A percentile compares a stretch with the other conserved stretches of the same genome.
Conservation (phyloP, 805 yeast genomes). For the Pichia nakasei region DNA sequence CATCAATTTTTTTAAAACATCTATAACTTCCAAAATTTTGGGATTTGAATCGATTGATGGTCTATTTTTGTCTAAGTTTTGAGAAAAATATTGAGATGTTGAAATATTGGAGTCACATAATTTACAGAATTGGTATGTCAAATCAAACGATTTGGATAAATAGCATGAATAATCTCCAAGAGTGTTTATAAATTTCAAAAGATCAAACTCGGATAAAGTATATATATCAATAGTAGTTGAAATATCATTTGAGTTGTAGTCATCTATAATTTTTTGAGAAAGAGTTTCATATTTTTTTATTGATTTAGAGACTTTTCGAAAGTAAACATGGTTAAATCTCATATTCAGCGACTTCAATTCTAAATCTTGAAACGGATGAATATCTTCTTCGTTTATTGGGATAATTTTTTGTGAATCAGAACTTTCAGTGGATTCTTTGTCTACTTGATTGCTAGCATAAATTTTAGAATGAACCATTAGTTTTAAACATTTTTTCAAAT, state of each 20-base stretch:
- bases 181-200: conserved; percentile 8
- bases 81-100: conserved; percentile 3
- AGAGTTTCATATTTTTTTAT: background rate
- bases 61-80: conserved; percentile 23
- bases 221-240: background rate
- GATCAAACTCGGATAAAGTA: background rate
- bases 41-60: conserved; percentile 14
- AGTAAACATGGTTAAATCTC: background rate
- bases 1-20: conserved; percentile 11
- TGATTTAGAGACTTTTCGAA: background rate
- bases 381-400: too few relatives aligned
- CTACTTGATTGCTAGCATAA: background rate
- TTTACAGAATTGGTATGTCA: conserved; percentile 25
- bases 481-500: conserved; percentile 16
- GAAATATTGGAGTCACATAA: conserved; percentile 27
- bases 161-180: conserved; percentile 37
- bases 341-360: conserved; percentile 1
- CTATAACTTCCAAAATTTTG: conserved; percentile 19
- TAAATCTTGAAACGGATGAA: too few relatives aligned
- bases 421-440: background rate
- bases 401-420: background rate
- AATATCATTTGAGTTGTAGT: too few relatives aligned
- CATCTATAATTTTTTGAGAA: background rate
- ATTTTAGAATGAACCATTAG: conserved; percentile 8
- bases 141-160: conserved; percentile 29